phyloP scores from a whole-genome alignment of 2,329 filamentous ascomycete genomes.

The Claviceps maximensis region DNA sequence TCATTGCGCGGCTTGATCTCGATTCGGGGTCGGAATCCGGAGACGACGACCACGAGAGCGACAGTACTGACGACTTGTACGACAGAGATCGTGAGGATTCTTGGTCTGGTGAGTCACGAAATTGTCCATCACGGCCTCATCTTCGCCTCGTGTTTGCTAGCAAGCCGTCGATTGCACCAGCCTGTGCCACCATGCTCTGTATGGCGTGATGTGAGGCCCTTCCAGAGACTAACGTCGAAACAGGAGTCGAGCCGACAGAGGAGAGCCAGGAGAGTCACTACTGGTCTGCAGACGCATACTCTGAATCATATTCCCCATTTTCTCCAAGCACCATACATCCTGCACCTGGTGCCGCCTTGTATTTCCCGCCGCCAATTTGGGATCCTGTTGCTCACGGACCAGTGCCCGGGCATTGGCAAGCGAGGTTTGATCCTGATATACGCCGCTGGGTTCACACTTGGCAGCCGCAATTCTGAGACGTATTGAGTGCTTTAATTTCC shows the following conservation, averaged over 20 bases:
- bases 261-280: conserved; percentile 3
- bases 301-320: neutral
- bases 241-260: neutral
- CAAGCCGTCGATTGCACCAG: neutral
- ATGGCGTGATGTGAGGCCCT: neutral
- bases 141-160: conserved; percentile 5
- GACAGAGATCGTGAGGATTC: conserved; percentile 3
- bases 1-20: conserved; percentile 20
- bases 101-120: conserved; percentile 2
- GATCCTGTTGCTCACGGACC: conserved; percentile 17
- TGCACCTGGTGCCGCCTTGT: conserved; percentile 1
- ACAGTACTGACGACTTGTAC: conserved; percentile 3
- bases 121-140: neutral
- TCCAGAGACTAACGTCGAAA: neutral
- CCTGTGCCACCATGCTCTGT: neutral
- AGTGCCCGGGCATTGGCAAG: conserved; percentile 23
- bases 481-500: neutral
- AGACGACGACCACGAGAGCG: conserved; percentile 10
- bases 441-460: conserved; percentile 25
- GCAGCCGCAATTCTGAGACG: conserved; percentile 16
- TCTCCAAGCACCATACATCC: neutral
- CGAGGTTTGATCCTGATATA: conserved; percentile 16
- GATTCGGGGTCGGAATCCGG: conserved; percentile 15
- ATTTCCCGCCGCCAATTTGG: conserved; percentile 12
- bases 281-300: conserved; percentile 1